These are phyloP conservation scores for Scedosporium boydii DNA, from an alignment of 2,329 filamentous ascomycete genomes.

Conservation along the genomic window DNA sequence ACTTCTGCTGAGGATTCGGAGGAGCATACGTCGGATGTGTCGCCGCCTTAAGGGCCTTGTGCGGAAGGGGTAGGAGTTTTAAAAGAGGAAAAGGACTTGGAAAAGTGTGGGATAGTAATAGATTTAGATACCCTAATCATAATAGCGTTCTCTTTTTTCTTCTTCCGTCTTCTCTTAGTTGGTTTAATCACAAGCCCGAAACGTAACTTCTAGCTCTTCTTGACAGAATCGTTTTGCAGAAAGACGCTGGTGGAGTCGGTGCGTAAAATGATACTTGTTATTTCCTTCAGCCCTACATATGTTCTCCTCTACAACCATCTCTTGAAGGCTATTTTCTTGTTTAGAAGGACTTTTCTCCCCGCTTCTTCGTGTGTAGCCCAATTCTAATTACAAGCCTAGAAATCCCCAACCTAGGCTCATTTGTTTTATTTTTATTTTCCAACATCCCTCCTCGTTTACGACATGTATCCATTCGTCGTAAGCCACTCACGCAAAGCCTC, in stretches of 20 bases:
- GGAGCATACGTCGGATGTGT: not conserved
- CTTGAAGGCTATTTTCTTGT: no score
- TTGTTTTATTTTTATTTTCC: no score
- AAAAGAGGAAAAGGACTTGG: not conserved
- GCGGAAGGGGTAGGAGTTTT: not conserved
- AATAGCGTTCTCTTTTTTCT: not conserved
- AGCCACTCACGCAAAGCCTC: constrained; percentile 72
- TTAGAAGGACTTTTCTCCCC: no score
- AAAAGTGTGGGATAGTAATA: not conserved
- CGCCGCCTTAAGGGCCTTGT: constrained; percentile 4
- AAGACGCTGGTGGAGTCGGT: not conserved
- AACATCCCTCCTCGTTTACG: constrained; percentile 9
- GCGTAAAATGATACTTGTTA: constrained; percentile 4
- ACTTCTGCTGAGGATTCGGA: not conserved
- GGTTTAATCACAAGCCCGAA: not conserved
- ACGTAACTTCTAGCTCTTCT: no score
- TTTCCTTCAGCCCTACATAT: no score
- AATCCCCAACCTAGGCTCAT: no score
- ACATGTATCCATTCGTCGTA: constrained; percentile 34
- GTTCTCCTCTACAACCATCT: no score
- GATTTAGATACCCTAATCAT: constrained; percentile 1
- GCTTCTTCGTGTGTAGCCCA: no score
- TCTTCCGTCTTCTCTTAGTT: not conserved
- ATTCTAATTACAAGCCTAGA: no score
- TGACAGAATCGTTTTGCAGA: not conserved